These are phyloP conservation scores for Biscogniauxia mediterranea DNA, from an alignment of 2,329 filamentous ascomycete genomes.

Conservation along the genomic window DNA sequence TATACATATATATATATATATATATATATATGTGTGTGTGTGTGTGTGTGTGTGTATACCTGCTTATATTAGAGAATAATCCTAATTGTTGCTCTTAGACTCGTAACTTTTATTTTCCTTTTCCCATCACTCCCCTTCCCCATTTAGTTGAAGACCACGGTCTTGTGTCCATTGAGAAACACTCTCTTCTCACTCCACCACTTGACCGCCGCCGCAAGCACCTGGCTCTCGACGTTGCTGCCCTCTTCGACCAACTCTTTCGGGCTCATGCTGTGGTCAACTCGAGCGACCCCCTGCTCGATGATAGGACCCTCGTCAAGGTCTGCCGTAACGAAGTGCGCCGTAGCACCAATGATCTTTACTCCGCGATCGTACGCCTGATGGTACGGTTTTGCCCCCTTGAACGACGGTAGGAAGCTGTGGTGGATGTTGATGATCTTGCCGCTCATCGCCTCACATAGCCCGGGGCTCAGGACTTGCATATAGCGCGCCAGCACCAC, in stretches of 20 bases:
- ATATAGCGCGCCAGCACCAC: slow-evolving; percentile 83
- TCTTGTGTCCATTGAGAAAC: slow-evolving; percentile 77
- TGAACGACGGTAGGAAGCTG: slow-evolving; percentile 82
- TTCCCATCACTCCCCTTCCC: neutral
- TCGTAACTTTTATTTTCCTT: neutral
- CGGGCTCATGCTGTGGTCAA: slow-evolving; percentile 73
- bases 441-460: slow-evolving; percentile 78
- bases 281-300: slow-evolving; percentile 75
- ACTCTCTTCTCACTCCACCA: slow-evolving; percentile 79
- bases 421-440: slow-evolving; percentile 93
- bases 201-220: slow-evolving; percentile 77
- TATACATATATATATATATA: neutral
- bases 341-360: slow-evolving; percentile 84
- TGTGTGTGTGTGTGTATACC: neutral
- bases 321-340: slow-evolving; percentile 83
- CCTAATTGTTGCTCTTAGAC: neutral
- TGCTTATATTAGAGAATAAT: neutral
- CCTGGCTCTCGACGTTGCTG: slow-evolving; percentile 81
- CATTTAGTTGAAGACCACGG: slow-evolving; percentile 66
- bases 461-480: slow-evolving; percentile 74
- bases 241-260: slow-evolving; percentile 78
- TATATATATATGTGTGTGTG: neutral
- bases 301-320: slow-evolving; percentile 86
- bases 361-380: slow-evolving; percentile 84
- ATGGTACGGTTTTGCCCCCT: slow-evolving; percentile 85